A percentile compares a stretch with the other conserved stretches of the same genome.
phyloP scores from a whole-genome alignment of 805 yeast species.

The Kluyveromyces aestuarii region DNA sequence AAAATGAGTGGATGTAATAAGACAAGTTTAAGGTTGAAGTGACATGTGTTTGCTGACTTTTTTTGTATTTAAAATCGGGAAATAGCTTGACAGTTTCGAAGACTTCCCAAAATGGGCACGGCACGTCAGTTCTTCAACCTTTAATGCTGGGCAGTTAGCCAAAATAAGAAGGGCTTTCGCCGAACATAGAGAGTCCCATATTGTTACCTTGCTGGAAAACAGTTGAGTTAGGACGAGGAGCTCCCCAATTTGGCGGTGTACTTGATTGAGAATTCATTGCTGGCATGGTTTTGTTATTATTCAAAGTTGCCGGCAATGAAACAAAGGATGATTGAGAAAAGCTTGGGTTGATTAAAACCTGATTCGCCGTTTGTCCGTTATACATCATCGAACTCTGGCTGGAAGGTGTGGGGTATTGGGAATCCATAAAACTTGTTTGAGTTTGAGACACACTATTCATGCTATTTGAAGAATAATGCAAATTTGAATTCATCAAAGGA shows the following conservation, averaged over 20 bases:
- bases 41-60: neutral
- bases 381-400: neutral
- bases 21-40: neutral
- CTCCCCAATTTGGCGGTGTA: neutral
- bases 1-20: neutral
- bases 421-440: neutral
- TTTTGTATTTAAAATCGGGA: too few relatives aligned
- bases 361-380: neutral
- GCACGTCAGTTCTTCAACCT: neutral
- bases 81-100: neutral
- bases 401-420: slow-evolving; percentile 2
- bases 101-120: neutral
- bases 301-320: slow-evolving; percentile 1
- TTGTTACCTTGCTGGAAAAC: slow-evolving; percentile 1
- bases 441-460: neutral
- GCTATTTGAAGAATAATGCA: slow-evolving; percentile 1
- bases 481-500: slow-evolving; percentile 2
- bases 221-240: neutral
- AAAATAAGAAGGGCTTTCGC: slow-evolving; percentile 1
- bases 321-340: slow-evolving; percentile 2
- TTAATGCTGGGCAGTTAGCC: neutral
- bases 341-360: neutral
- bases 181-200: slow-evolving; percentile 1
- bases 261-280: neutral
- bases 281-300: neutral